phyloP scores from a whole-genome alignment of 2,329 filamentous ascomycete species.

The Xylaria sp. region DNA sequence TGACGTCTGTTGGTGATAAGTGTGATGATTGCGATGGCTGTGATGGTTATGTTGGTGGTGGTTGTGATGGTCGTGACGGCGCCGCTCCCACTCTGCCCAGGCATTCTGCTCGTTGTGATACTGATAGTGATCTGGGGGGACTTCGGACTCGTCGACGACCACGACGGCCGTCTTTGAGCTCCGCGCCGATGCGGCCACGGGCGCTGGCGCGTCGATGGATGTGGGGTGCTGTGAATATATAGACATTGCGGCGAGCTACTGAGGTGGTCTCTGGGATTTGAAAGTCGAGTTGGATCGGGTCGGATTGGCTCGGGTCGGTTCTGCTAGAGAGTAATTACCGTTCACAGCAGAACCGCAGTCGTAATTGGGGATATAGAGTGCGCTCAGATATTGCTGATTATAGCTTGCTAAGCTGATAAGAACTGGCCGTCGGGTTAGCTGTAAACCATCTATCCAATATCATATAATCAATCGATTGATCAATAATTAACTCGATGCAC shows the following conservation, averaged over 20 bases:
- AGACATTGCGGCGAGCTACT: slow-evolving; percentile 9
- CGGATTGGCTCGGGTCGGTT: neutral
- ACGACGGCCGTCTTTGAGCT: slow-evolving; percentile 6
- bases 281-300: neutral
- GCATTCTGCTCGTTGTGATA: neutral
- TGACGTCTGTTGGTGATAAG: too few relatives aligned
- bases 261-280: too few relatives aligned
- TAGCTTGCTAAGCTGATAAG: neutral
- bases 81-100: neutral
- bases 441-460: neutral
- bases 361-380: neutral
- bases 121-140: neutral
- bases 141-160: neutral
- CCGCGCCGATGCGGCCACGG: slow-evolving; percentile 14
- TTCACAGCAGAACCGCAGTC: neutral
- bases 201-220: neutral
- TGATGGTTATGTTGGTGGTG: too few relatives aligned
- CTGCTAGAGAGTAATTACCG: neutral
- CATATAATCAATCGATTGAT: neutral
- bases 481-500: neutral
- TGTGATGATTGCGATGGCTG: too few relatives aligned
- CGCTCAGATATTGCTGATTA: too few relatives aligned
- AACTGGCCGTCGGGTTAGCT: neutral
- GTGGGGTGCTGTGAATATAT: neutral
- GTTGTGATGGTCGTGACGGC: neutral